Base-by-base conservation (phyloP, 2,329 filamentous ascomycete genomes). In the Apiospora malaysiana region DNA sequence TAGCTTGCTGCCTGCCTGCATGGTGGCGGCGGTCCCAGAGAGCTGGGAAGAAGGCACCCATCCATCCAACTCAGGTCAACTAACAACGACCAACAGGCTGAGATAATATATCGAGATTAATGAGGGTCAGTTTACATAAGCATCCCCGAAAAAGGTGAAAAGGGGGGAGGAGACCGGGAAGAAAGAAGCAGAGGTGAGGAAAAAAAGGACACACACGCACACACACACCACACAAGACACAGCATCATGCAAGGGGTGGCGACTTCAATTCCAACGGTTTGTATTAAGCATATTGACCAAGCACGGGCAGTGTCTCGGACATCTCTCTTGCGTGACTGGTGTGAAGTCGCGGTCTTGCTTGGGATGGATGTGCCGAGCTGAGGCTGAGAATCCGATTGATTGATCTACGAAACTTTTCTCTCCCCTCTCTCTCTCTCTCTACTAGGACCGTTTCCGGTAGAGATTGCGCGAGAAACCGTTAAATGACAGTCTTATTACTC, bases 31-130 rank as follows among this genome's bases (percentile, higher is more conserved):
- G 32, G 56, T 63, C 21, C 56, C 56, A 40, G 56, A 63, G 32
- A 63, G 56, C 56, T 40, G 56, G 56, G 21, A 63, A 63, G 32
- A 32, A 46, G 43, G 45, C 45, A 21, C 6, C 6, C 32, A 47
- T n/a, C 45, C 27, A 40, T 18, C 51, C 16, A 16, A 6, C 2
- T 32, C 32, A 32, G 32, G 32, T 12, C 32, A 27, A 23, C 6
- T 18, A 37, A 40, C 56, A 63, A n/a, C 18, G 40, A 40, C 56
- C 56, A 63, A 40, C 32, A 23, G 51, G 16, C 32, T 40, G 18
- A n/a, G 4, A 40, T 63, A 21, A n/a, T 40, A 40, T 63, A 63
- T 63, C 56, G 32, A 63, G 56, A 59, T 59, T 63, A 37, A n/a
- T 12, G 27, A 23, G 2, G 49, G 46, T 45, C 25, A 25, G 25